Percentiles rank a stretch among this genome's conserved stretches.
phyloP scores from a whole-genome alignment of 1,139 yeast species.

The Magnusiomyces starmeri region DNA sequence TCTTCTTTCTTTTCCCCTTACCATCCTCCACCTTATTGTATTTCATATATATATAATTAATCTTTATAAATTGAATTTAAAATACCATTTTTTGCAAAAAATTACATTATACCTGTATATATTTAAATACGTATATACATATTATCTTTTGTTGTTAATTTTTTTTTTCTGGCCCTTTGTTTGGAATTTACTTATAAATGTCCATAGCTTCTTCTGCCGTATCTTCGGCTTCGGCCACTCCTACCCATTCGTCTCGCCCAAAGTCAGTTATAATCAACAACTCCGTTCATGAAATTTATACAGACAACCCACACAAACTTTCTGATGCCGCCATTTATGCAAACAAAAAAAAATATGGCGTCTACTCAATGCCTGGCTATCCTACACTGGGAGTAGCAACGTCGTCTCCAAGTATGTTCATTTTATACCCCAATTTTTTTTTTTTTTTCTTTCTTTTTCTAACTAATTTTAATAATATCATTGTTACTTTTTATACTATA shows the following conservation, averaged over 20 bases:
- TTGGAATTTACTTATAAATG: too few relatives aligned
- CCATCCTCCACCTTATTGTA: too few relatives aligned
- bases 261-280: conserved; percentile 15
- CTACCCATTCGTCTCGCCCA: conserved; percentile 11
- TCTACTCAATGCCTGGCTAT: conserved; percentile 61
- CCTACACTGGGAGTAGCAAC: conserved; percentile 60
- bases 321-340: conserved; percentile 51
- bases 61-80: too few relatives aligned
- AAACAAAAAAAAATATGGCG: conserved; percentile 70
- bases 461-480: not conserved
- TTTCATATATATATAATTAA: too few relatives aligned
- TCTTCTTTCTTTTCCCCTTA: not conserved
- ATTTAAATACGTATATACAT: not conserved
- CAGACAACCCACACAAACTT: conserved; percentile 14
- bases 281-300: conserved; percentile 9
- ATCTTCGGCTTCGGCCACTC: conserved; percentile 10
- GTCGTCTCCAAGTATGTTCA: conserved; percentile 23
- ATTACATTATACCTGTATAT: not conserved
- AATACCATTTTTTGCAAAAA: too few relatives aligned
- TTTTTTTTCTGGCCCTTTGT: too few relatives aligned
- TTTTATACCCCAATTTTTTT: not conserved
- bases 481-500: conserved; percentile 11
- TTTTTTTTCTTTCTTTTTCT: not conserved
- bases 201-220: not conserved
- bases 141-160: not conserved